These are phyloP conservation scores for Cystobasidium sp. DNA, from an alignment of 1,284 basidiomycete genomes.

Conservation along the genomic window DNA sequence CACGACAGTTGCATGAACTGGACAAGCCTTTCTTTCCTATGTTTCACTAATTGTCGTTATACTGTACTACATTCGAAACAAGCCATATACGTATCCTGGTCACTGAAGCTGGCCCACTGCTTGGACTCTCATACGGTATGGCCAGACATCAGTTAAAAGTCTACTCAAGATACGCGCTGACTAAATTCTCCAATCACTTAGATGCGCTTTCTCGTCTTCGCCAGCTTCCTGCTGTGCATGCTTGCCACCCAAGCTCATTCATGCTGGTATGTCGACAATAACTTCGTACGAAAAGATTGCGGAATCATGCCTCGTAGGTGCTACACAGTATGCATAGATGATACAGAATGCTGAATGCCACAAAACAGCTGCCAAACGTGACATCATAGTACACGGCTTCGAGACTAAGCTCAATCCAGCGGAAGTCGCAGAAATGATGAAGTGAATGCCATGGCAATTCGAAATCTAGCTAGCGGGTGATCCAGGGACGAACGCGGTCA, in stretches of 20 bases:
- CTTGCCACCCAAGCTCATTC: background rate
- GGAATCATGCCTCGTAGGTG: conserved; percentile 41
- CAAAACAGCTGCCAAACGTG: conserved; percentile 22
- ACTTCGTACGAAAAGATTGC: conserved; percentile 36
- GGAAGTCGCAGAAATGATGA: background rate
- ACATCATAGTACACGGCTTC: conserved; percentile 7
- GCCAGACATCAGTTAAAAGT: too few species aligned
- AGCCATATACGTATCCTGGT: too few species aligned
- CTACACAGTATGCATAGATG: background rate
- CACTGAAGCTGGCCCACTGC: too few species aligned
- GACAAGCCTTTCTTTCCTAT: too few species aligned
- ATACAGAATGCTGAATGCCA: background rate
- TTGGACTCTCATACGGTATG: too few species aligned
- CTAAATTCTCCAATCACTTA: background rate
- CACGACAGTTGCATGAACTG: too few species aligned
- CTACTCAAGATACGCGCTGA: too few species aligned
- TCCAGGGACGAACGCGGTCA: conserved; percentile 14
- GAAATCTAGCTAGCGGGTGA: background rate
- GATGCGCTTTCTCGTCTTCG: conserved; percentile 12
- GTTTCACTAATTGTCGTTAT: too few species aligned
- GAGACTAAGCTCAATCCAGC: background rate
- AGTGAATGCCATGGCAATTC: background rate
- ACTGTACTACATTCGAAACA: too few species aligned
- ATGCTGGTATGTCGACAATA: conserved; percentile 31
- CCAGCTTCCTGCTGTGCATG: background rate